Conservation (phyloP, 176 grass and related monocot species). For the Aegilops longissima region DNA sequence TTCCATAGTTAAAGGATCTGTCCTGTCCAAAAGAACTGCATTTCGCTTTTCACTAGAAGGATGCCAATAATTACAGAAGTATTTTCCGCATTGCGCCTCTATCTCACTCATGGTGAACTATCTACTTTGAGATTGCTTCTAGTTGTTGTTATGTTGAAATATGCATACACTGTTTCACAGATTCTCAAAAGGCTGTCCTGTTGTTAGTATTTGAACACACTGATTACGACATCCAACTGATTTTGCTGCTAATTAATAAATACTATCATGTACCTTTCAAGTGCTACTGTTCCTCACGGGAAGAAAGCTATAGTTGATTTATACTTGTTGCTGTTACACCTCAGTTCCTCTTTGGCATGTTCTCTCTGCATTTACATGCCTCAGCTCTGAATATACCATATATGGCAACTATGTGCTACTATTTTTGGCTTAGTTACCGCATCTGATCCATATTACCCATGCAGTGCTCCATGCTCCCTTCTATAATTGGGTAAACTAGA, state of each 20-base stretch:
- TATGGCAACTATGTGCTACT: not conserved
- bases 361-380: not conserved
- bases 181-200: not conserved
- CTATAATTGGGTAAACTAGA: constrained; percentile 1
- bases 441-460: not conserved
- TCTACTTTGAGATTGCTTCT: not conserved
- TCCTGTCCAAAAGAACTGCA: not conserved
- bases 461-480: not conserved
- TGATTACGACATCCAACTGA: constrained; percentile 39
- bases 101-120: not conserved
- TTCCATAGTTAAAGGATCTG: not conserved
- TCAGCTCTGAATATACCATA: constrained; percentile 1
- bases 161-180: not conserved
- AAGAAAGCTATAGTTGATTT: not conserved
- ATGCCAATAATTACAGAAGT: constrained; percentile 3
- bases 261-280: not conserved
- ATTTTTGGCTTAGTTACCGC: not conserved
- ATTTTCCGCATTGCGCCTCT: not conserved
- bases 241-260: constrained; percentile 51
- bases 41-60: constrained; percentile 2
- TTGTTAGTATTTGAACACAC: constrained; percentile 19
- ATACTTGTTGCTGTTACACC: not conserved
- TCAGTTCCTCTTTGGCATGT: not conserved
- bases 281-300: not conserved
- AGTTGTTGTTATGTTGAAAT: constrained; percentile 2